These are phyloP conservation scores for Cephalotrichum gorgonifer DNA, from an alignment of 2,329 filamentous ascomycete genomes.

Conservation along the genomic window DNA sequence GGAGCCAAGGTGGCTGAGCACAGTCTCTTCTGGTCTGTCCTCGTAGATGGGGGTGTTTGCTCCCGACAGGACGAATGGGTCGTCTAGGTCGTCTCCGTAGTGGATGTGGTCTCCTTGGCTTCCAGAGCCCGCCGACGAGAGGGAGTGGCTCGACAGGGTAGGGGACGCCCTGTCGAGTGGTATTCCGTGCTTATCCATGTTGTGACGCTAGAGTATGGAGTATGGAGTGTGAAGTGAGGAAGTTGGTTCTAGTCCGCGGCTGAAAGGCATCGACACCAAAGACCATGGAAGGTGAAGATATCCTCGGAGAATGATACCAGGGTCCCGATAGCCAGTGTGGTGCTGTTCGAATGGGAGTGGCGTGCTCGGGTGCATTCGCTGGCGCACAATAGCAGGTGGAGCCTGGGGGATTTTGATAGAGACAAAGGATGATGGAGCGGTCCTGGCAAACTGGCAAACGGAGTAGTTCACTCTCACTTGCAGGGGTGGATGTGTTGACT, in stretches of 20 bases:
- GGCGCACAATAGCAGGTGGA: too few relatives aligned
- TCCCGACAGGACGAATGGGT: slow-evolving; percentile 26
- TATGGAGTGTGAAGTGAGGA: too few relatives aligned
- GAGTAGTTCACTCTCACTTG: too few relatives aligned
- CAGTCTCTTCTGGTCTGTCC: slow-evolving; percentile 6
- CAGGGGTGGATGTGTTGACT: too few relatives aligned
- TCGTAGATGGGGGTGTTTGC: slow-evolving; percentile 10
- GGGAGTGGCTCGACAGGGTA: background rate
- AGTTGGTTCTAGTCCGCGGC: background rate
- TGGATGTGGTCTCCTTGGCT: slow-evolving; percentile 11
- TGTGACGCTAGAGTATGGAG: background rate
- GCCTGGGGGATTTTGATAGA: background rate
- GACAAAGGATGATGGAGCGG: background rate
- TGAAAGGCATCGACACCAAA: background rate
- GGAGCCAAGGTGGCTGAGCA: background rate
- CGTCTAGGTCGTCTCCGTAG: slow-evolving; percentile 14
- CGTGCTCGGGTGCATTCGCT: background rate
- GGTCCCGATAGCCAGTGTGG: background rate
- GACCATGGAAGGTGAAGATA: background rate
- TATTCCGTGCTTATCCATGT: background rate
- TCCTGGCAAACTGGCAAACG: too few relatives aligned
- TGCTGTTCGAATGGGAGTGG: background rate
- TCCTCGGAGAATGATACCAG: background rate
- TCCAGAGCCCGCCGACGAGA: background rate
- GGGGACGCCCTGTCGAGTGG: background rate